These are phyloP conservation scores for Sugiyamaella valdiviana DNA, from an alignment of 805 yeast genomes.

Conservation along the genomic window DNA sequence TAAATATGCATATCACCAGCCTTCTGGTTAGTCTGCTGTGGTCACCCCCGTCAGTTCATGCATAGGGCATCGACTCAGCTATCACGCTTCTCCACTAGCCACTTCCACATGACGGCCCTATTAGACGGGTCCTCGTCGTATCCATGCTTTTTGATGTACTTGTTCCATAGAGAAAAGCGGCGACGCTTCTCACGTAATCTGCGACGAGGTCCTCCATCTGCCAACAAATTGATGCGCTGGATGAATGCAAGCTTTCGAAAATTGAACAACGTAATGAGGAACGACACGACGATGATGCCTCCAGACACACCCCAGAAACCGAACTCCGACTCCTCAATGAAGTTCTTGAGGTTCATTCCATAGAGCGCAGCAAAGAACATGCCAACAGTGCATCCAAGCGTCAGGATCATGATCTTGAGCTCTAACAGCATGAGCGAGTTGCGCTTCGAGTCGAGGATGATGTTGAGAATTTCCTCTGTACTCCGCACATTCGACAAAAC, in stretches of 20 bases:
- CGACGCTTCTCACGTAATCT: not conserved
- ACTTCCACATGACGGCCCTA: slow-evolving; percentile 17
- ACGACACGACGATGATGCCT: slow-evolving; percentile 38
- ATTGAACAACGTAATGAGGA: slow-evolving; percentile 47
- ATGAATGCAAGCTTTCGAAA: slow-evolving; percentile 53
- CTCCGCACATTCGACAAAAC: slow-evolving; percentile 76
- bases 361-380: slow-evolving; percentile 81
- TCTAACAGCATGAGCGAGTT: slow-evolving; percentile 85
- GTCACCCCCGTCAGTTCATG: not conserved
- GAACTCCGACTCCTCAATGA: slow-evolving; percentile 69
- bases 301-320: slow-evolving; percentile 67
- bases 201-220: slow-evolving; percentile 18
- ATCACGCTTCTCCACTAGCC: slow-evolving; percentile 18
- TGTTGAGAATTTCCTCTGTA: slow-evolving; percentile 89
- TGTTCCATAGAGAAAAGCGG: not conserved
- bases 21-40: too few relatives aligned
- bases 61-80: not conserved
- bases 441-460: slow-evolving; percentile 85
- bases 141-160: not conserved
- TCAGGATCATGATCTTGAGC: slow-evolving; percentile 72
- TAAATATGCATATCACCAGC: too few relatives aligned
- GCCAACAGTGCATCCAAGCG: slow-evolving; percentile 80
- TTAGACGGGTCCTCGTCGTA: not conserved
- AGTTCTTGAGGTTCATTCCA: slow-evolving; percentile 94
- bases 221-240: slow-evolving; percentile 66